Percentiles rank a stretch among this genome's conserved stretches.
phyloP scores from a whole-genome alignment of 192 early-diverging fungal species.

The Lunasporangiospora selenospora region DNA sequence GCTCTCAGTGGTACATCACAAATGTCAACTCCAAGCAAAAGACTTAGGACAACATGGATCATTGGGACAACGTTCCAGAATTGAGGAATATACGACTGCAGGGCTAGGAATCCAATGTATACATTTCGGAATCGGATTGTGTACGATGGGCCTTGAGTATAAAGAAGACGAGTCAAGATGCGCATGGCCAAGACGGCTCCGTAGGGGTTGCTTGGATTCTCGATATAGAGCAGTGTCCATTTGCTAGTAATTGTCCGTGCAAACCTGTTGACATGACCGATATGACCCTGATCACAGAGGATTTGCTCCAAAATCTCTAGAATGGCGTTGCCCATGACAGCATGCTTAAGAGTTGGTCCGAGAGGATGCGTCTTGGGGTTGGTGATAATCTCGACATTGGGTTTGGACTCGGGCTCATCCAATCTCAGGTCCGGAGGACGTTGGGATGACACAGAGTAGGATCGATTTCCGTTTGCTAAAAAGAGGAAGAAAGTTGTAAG shows the following conservation, averaged over 20 bases:
- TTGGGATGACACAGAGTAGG: slow-evolving; percentile 27
- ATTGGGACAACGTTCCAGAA: slow-evolving; percentile 66
- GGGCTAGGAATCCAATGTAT: slow-evolving; percentile 63
- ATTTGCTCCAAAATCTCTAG: slow-evolving; percentile 74
- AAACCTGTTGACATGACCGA: slow-evolving; percentile 59
- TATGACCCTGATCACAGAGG: slow-evolving; percentile 54
- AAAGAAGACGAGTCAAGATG: slow-evolving; percentile 57
- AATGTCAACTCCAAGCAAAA: slow-evolving; percentile 63
- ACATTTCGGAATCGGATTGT: slow-evolving; percentile 56
- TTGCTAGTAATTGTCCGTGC: slow-evolving; percentile 62
- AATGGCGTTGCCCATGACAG: slow-evolving; percentile 53
- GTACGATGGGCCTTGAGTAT: slow-evolving; percentile 54
- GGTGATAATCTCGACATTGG: slow-evolving; percentile 22
- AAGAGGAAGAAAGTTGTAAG: background rate
- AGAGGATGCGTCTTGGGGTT: slow-evolving; percentile 17
- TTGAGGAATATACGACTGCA: slow-evolving; percentile 59
- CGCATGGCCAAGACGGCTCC: slow-evolving; percentile 61
- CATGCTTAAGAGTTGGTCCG: slow-evolving; percentile 18
- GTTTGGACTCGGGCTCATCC: slow-evolving; percentile 13
- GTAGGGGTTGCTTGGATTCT: slow-evolving; percentile 54
- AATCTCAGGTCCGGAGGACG: slow-evolving; percentile 15
- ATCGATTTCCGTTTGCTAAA: slow-evolving; percentile 26
- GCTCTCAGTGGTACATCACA: slow-evolving; percentile 55
- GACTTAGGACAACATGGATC: slow-evolving; percentile 59
- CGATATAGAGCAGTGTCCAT: slow-evolving; percentile 71